Base-by-base conservation (phyloP, 768 basidiomycete genomes). In the Mycena crocata region DNA sequence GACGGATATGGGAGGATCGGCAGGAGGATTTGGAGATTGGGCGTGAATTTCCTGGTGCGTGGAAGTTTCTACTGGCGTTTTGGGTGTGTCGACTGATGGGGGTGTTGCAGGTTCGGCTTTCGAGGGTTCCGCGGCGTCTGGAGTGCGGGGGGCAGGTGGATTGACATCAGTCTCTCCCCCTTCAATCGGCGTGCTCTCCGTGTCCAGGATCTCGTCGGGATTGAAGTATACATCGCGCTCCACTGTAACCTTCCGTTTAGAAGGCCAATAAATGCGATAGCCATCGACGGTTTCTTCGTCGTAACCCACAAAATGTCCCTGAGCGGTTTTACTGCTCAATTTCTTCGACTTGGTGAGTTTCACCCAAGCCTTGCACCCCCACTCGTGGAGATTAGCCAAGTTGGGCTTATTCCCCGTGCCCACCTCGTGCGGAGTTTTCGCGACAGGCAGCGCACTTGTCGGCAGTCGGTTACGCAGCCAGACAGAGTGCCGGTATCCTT, bases 241-340 rank as follows among this genome's bases (percentile, higher is more conserved):
- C 31, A 77, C 66, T 15, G 72, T 73, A 2, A 80, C 69, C 17
- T 14, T 50, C 0, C 66, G 51, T 39, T 76, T 73, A 3, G 32
- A 57, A 19, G 74, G 74, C 76, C 75, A 79, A 58, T 76, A 79
- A 35, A 79, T 72, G 14, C 73, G 66, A 54, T 70, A 67, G 21
- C 75, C 77, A 55, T 77, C 77, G n/a, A 69, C 68, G 23, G 64
- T 65, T 45, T 77, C 74, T 7, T 67, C 45, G 56, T 78, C 74
- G 62, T 68, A 70, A 19, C 76, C 72, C 12, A 78, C 57, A 32
- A 74, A 77, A 7, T 30, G 49, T 0, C 68, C 75, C 42, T 75
- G 31, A 12, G 54, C 57, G 0, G 62, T 67, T 15, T 60, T 50
- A 24, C 64, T 37, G 7, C 72, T 71, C 10, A 80, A 66, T 66